Conservation (phyloP, 352 stramenopile genomes). For the Phytopythium sindhum region DNA sequence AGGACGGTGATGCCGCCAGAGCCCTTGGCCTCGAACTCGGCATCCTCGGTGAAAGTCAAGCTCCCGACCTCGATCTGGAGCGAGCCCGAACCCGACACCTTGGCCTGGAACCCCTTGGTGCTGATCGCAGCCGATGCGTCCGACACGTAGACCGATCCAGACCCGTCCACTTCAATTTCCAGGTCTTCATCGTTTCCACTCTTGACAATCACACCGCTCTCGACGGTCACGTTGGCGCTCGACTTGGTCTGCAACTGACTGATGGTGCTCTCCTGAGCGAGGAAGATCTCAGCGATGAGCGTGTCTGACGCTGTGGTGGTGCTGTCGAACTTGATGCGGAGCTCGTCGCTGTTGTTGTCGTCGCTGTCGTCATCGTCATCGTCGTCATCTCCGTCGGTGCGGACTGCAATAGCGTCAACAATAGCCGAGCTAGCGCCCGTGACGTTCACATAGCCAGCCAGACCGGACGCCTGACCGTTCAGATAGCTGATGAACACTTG, state of each 20-base stretch:
- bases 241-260: slow-evolving; percentile 24
- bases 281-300: slow-evolving; percentile 26
- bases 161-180: slow-evolving; percentile 20
- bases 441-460: slow-evolving; percentile 31
- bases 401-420: slow-evolving; percentile 18
- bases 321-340: slow-evolving; percentile 20
- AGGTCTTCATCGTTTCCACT: slow-evolving; percentile 21
- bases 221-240: slow-evolving; percentile 22
- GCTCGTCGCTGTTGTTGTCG: slow-evolving; percentile 11
- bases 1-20: slow-evolving; percentile 17
- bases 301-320: slow-evolving; percentile 12
- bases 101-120: slow-evolving; percentile 17
- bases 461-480: slow-evolving; percentile 10
- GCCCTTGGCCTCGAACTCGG: slow-evolving; percentile 13
- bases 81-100: slow-evolving; percentile 9
- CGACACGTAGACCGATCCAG: slow-evolving; percentile 28
- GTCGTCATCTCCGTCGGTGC: slow-evolving; percentile 18
- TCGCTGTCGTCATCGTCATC: slow-evolving; percentile 21
- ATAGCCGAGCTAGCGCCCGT: slow-evolving; percentile 15
- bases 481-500: slow-evolving; percentile 27
- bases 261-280: slow-evolving; percentile 18
- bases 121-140: slow-evolving; percentile 14
- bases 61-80: slow-evolving; percentile 27
- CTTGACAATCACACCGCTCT: slow-evolving; percentile 22
- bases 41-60: slow-evolving; percentile 16